Percentiles rank a stretch among this genome's conserved stretches.
Conservation (phyloP, 2,329 filamentous ascomycete genomes). For the Pseudogymnoascus sp. region DNA sequence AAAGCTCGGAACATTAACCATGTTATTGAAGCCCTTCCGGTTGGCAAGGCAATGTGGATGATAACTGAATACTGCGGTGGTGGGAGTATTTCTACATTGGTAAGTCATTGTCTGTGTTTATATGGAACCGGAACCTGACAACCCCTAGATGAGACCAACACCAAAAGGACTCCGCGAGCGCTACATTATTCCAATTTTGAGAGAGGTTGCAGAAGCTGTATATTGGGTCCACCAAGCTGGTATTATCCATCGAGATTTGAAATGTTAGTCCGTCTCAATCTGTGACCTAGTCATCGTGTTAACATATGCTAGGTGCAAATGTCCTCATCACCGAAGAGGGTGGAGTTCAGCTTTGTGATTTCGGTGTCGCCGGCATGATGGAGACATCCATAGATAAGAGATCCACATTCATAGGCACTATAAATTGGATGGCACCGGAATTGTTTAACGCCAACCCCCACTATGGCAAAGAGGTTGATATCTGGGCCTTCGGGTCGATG, state of each 20-base stretch:
- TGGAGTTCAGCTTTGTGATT: conserved; percentile 73
- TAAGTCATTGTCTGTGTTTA: conserved; percentile 38
- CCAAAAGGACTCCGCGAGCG: conserved; percentile 60
- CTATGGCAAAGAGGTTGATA: conserved; percentile 67
- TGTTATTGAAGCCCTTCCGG: conserved; percentile 68
- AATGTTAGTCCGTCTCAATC: conserved; percentile 36
- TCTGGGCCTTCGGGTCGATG: conserved; percentile 79
- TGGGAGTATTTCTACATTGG: conserved; percentile 67
- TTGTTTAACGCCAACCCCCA: conserved; percentile 56
- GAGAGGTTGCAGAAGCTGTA: conserved; percentile 58
- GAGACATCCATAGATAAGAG: conserved; percentile 69
- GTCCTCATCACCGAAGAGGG: conserved; percentile 71
- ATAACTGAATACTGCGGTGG: conserved; percentile 80
- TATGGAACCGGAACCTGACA: conserved; percentile 22
- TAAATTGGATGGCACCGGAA: conserved; percentile 82
- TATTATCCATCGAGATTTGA: conserved; percentile 64
- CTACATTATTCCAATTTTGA: conserved; percentile 59
- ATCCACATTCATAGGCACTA: conserved; percentile 73
- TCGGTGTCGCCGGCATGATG: conserved; percentile 71
- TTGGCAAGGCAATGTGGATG: conserved; percentile 79
- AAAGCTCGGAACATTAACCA: conserved; percentile 73
- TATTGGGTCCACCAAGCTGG: conserved; percentile 60
- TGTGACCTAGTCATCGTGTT: conserved; percentile 7
- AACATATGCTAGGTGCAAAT: conserved; percentile 47
- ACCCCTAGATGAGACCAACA: conserved; percentile 50